Conservation (phyloP, 805 yeast genomes). For the Cyberlindnera americana region DNA sequence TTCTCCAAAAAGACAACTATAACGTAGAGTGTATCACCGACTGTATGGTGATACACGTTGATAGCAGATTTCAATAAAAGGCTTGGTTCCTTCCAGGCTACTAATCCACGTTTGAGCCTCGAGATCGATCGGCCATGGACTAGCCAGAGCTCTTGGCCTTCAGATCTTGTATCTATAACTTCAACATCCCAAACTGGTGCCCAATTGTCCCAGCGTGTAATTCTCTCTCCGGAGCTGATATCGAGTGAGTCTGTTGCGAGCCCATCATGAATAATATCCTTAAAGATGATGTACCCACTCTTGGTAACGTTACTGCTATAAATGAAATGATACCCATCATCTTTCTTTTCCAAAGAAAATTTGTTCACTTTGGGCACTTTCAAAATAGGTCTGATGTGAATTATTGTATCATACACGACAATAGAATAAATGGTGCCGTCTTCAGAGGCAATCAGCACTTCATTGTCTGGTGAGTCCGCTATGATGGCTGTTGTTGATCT, state of each 20-base stretch:
- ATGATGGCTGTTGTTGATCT: conserved; percentile 27
- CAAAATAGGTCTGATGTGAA: conserved; percentile 30
- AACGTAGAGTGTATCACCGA: conserved; percentile 25
- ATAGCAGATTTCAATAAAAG: conserved; percentile 16
- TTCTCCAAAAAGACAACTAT: conserved; percentile 38
- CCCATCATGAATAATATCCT: conserved; percentile 23
- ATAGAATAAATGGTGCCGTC: conserved; percentile 25
- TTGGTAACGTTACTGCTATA: conserved; percentile 42
- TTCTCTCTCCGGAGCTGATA: conserved; percentile 1
- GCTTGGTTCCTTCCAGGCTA: conserved; percentile 15
- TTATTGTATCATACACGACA: conserved; percentile 22
- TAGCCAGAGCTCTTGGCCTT: conserved; percentile 38
- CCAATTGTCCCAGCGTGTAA: conserved; percentile 41
- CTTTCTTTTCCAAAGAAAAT: conserved; percentile 20
- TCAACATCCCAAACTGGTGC: conserved; percentile 43
- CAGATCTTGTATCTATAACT: conserved; percentile 27
- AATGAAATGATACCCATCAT: conserved; percentile 18
- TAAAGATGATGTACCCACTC: conserved; percentile 34
- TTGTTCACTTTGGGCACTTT: conserved; percentile 35
- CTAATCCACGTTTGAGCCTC: conserved; percentile 16
- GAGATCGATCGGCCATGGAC: conserved; percentile 23
- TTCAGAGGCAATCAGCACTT: conserved; percentile 25
- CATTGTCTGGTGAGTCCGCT: conserved; percentile 13
- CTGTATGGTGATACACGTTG: conserved; percentile 16
- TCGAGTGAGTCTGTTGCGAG: conserved; percentile 10